These are phyloP conservation scores for Candida broadrunensis DNA, from an alignment of 805 yeast species.

Conservation along the genomic window DNA sequence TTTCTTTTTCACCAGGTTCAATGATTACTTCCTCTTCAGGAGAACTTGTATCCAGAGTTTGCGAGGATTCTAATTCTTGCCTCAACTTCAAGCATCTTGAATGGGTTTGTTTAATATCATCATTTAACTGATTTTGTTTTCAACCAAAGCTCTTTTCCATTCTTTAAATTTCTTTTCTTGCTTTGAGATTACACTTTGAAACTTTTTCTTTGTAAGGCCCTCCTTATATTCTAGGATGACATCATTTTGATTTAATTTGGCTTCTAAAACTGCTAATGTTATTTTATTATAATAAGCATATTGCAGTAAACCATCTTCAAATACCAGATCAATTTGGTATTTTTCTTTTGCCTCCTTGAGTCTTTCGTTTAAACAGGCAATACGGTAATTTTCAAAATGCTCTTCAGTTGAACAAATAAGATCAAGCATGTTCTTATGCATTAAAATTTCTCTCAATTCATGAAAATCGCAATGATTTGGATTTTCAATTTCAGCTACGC, in stretches of 20 bases:
- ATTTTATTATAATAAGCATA: constrained; percentile 37
- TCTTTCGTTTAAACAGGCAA: constrained; percentile 52
- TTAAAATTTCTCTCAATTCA: constrained; percentile 58
- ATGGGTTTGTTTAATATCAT: constrained; percentile 47
- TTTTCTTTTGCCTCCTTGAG: constrained; percentile 17
- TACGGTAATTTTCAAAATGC: constrained; percentile 72
- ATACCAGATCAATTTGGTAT: constrained; percentile 20
- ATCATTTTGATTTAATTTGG: constrained; percentile 17
- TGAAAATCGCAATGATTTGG: constrained; percentile 73
- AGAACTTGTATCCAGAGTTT: no score
- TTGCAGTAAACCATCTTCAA: constrained; percentile 26
- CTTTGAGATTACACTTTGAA: constrained; percentile 20
- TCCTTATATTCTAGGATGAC: constrained; percentile 34
- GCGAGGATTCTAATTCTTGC: constrained; percentile 11
- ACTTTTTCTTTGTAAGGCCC: constrained; percentile 37
- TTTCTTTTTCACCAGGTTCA: no score
- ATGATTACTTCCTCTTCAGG: no score
- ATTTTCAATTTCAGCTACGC: constrained; percentile 79
- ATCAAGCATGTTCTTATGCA: constrained; percentile 74
- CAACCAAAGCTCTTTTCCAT: constrained; percentile 57
- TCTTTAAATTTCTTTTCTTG: constrained; percentile 60
- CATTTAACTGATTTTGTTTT: constrained; percentile 56
- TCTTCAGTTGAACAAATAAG: constrained; percentile 71
- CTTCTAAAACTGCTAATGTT: constrained; percentile 35
- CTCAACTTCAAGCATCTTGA: constrained; percentile 34